Evolutionary conservation across 805 yeast species (phyloP), one percentile per base, ranked within the genome.

Genomic region (Saturnispora sekii): DNA sequence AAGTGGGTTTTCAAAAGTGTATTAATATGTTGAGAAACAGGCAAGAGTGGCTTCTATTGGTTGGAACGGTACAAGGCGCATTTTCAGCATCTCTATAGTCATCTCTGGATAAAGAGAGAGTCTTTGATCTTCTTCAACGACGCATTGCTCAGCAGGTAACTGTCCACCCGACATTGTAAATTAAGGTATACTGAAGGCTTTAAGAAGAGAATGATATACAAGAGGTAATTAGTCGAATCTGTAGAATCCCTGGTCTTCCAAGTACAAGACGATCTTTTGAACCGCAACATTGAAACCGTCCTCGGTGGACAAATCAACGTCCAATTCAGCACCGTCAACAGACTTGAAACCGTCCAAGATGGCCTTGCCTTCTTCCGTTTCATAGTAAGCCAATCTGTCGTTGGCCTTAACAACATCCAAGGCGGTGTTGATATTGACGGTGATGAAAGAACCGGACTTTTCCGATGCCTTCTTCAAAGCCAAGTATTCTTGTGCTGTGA

Each of bases 191-290:
- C 26, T 21, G 26, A 21, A 21, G 26, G 26, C 26, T 6, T 21
- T 21, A 21, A 21, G 26, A 6, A 21, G 26, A 26, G 29, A 34
- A 28, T 35, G 11, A 35, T 21, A 15, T 26, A 29, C 10, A 15
- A 15, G 21, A 16, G 16, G n/a, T 32, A 38, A 9, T n/a, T 38
- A 37, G 11, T 40, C 35, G 14, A 73, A 74, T 48, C 65, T 67
- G 65, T 84, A 85, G 67, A 83, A 89, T 14, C 94, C 95, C 66
- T 88, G 85, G 56, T 81, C 78, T 64, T 84, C 87, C 54, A 89
- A 73, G 60, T 79, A 73, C 48, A 79, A 67, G 32, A 84, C 81
- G 51, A 84, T 75, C 62, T 81, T 79, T 60, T 78, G 85, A 45
- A 87, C 84, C 47, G 85, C 83, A 38, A 85, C 73, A 46, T 81